Conservation (phyloP, 2,329 filamentous ascomycete species). For the Cordyceps militaris region DNA sequence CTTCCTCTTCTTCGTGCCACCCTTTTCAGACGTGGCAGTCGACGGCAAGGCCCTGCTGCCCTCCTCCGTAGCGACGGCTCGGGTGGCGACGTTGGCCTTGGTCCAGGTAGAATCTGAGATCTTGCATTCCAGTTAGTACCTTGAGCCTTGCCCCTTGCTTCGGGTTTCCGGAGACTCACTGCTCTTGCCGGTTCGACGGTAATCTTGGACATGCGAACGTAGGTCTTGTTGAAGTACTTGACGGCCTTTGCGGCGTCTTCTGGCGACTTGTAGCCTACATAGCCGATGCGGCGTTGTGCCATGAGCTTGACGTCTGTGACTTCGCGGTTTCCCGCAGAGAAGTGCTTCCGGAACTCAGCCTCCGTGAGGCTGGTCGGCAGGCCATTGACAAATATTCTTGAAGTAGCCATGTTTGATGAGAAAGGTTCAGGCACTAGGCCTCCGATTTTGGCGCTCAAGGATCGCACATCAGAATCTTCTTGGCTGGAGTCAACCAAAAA, state of each 20-base stretch:
- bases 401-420: slow-evolving; percentile 44
- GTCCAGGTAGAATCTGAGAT: slow-evolving; percentile 37
- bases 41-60: not conserved
- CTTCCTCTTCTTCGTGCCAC: slow-evolving; percentile 60
- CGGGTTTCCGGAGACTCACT: slow-evolving; percentile 37
- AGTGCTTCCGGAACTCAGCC: slow-evolving; percentile 82
- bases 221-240: slow-evolving; percentile 92
- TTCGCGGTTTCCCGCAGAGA: slow-evolving; percentile 61
- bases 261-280: slow-evolving; percentile 83
- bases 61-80: not conserved
- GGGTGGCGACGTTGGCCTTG: slow-evolving; percentile 20
- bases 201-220: slow-evolving; percentile 93
- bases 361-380: slow-evolving; percentile 81
- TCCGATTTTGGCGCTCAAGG: slow-evolving; percentile 12
- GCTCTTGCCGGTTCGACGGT: slow-evolving; percentile 81
- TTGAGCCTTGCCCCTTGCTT: not conserved
- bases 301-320: slow-evolving; percentile 93
- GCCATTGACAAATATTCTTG: slow-evolving; percentile 71
- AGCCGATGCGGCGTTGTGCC: slow-evolving; percentile 83
- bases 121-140: slow-evolving; percentile 34
- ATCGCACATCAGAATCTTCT: slow-evolving; percentile 11
- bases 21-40: slow-evolving; percentile 23
- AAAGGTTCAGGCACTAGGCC: slow-evolving; percentile 15
- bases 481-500: slow-evolving; percentile 16
- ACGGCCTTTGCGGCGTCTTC: slow-evolving; percentile 77